phyloP scores from a whole-genome alignment of 169 alveolate genomes.

The Theileria sp. region DNA sequence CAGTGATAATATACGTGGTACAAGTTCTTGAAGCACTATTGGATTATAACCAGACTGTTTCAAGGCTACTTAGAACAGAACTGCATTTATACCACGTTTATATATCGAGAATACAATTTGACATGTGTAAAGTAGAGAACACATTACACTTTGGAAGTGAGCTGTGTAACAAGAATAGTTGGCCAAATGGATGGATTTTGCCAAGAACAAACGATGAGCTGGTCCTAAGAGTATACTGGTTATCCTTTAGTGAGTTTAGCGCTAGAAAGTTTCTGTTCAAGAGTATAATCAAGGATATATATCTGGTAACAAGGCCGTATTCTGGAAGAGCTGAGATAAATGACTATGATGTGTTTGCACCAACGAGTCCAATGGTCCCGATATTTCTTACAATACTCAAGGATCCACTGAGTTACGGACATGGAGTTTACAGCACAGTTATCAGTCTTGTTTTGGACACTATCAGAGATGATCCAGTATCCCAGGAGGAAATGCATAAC shows the following conservation, averaged over 20 bases:
- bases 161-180: not conserved
- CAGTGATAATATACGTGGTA: constrained; percentile 70
- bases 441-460: constrained; percentile 71
- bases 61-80: constrained; percentile 67
- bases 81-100: constrained; percentile 68
- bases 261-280: constrained; percentile 58
- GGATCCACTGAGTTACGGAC: constrained; percentile 68
- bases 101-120: constrained; percentile 73
- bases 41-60: constrained; percentile 72
- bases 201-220: constrained; percentile 21
- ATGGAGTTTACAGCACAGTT: constrained; percentile 70
- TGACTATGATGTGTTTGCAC: constrained; percentile 54
- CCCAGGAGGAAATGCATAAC: constrained; percentile 66
- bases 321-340: constrained; percentile 42
- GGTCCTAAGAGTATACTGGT: constrained; percentile 54
- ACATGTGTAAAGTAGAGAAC: constrained; percentile 69
- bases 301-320: constrained; percentile 34
- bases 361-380: constrained; percentile 42
- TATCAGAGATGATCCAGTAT: constrained; percentile 74
- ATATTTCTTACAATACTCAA: constrained; percentile 61
- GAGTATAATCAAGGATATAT: constrained; percentile 41
- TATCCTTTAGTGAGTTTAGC: constrained; percentile 41
- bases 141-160: constrained; percentile 34
- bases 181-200: constrained; percentile 59
- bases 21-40: constrained; percentile 73